phyloP scores from a whole-genome alignment of 768 basidiomycete species.

The Rhodosporidiobolus odoratus region DNA sequence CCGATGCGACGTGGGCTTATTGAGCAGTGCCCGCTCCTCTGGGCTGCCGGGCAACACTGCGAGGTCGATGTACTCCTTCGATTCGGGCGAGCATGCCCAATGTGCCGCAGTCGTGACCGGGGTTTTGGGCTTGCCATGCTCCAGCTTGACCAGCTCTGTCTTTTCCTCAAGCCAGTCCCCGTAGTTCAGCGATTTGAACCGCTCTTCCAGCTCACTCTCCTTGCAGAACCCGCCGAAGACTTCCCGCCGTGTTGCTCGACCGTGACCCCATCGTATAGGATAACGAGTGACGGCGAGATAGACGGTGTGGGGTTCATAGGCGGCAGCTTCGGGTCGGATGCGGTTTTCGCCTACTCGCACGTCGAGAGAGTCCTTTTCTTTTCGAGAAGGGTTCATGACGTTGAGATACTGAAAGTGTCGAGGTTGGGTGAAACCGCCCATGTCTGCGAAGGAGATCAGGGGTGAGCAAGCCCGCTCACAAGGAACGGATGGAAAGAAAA shows the following conservation, averaged over 20 bases:
- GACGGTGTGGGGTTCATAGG: conserved; percentile 50
- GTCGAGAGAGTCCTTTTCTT: conserved; percentile 37
- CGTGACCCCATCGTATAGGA: conserved; percentile 43
- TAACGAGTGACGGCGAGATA: conserved; percentile 49
- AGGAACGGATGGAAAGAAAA: not conserved
- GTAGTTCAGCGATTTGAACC: conserved; percentile 43
- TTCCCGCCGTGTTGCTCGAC: conserved; percentile 42
- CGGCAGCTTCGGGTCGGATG: conserved; percentile 46
- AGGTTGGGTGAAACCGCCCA: conserved; percentile 38
- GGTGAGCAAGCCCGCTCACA: not conserved
- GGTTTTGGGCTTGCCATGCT: conserved; percentile 34
- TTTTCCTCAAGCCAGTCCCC: conserved; percentile 22
- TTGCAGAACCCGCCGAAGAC: conserved; percentile 25
- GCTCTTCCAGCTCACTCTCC: conserved; percentile 8
- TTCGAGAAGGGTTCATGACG: conserved; percentile 20
- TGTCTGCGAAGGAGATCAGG: conserved; percentile 10
- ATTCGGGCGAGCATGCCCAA: conserved; percentile 5
- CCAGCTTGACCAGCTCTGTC: conserved; percentile 47
- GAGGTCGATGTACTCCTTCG: conserved; percentile 29
- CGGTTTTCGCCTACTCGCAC: conserved; percentile 42
- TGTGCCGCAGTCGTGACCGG: conserved; percentile 48
- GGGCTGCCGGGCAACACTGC: conserved; percentile 31
- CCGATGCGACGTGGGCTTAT: conserved; percentile 2
- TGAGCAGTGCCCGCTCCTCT: conserved; percentile 15
- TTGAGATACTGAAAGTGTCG: conserved; percentile 25